Base-by-base conservation (phyloP, 2,329 filamentous ascomycete species). In the Sarocladiaceae sp. region DNA sequence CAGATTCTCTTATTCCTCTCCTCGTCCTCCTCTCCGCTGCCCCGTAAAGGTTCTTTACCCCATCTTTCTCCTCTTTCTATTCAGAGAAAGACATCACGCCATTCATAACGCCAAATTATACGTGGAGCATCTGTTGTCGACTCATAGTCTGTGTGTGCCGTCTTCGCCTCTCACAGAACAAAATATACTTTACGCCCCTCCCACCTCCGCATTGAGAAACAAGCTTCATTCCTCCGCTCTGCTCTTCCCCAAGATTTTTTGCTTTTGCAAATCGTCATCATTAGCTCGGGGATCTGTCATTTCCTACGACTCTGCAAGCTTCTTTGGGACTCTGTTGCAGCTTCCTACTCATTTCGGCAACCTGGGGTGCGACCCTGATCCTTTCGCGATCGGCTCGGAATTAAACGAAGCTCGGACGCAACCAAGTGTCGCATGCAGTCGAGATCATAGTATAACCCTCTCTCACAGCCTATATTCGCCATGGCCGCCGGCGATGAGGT, bases 401-500 rank as follows among this genome's bases (percentile, higher is more conserved):
- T 17, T 36, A 36, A n/a, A n/a, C 33, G 33, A 36, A 17, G 33
- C 15, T n/a, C 12, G 18, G 23, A 15, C 37, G 6, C 20, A 11
- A 7, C n/a, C 10, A 22, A 7, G 17, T 20, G 37, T 33, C 25
- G 10, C 22, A 48, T 48, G 25, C 44, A 28, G 33, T 31, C 25
- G 44, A 25, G 17, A 28, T 33, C 20, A 28, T 22, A 22, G 28
- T n/a, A 44, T 28, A n/a, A n/a, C n/a, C 29, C 29, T 28, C 44
- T 18, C 11, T 33, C 33, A 26, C 22, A 22, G 6, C 44, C 15
- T 33, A 17, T 20, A 15, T 13, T 22, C 44, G 17, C 13, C 18
- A 48, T 48, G 44, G 44, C 44, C 33, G 26, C 44, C 44, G 40
- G 23, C 40, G 44, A 48, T 25, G 22, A 46, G 22, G 11, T 46